Percentiles rank a stretch among this genome's conserved stretches.
Conservation (phyloP, 2,329 filamentous ascomycete species). For the Aspergillus calidoustus region DNA sequence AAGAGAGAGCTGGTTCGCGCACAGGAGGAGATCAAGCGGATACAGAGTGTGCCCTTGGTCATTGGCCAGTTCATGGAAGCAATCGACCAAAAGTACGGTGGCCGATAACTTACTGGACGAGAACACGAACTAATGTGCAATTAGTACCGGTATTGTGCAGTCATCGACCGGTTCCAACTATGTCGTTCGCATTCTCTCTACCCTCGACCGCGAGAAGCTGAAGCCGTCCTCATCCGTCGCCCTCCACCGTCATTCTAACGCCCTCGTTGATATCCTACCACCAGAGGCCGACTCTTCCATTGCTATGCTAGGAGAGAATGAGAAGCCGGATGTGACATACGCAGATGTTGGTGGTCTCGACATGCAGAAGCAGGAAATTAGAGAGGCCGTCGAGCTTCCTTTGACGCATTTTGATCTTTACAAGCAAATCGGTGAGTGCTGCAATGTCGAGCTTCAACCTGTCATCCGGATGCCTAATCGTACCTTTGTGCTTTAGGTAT, state of each 20-base stretch:
- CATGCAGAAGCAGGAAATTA: conserved; percentile 99
- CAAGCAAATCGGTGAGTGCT: conserved; percentile 80
- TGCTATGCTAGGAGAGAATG: conserved; percentile 93
- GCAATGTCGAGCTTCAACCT: background rate
- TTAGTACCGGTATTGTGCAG: conserved; percentile 94
- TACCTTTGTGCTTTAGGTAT: conserved; percentile 59
- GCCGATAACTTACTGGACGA: background rate
- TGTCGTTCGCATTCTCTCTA: conserved; percentile 96
- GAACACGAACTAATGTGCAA: conserved; percentile 18
- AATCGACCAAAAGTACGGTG: conserved; percentile 91
- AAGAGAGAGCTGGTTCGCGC: conserved; percentile 96
- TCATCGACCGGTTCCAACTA: conserved; percentile 99
- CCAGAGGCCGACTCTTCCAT: conserved; percentile 98
- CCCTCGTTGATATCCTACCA: conserved; percentile 97
- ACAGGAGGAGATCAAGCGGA: conserved; percentile 99
- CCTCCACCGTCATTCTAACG: conserved; percentile 96
- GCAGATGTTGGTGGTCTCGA: conserved; percentile 96
- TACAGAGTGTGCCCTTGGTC: conserved; percentile 95
- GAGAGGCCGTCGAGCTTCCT: conserved; percentile 95
- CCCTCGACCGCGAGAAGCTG: conserved; percentile 94
- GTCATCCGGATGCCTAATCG: background rate
- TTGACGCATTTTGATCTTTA: conserved; percentile 98
- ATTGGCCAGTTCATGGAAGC: conserved; percentile 99
- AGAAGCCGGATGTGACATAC: conserved; percentile 98
- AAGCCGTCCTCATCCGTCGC: conserved; percentile 98